phyloP scores from a whole-genome alignment of 768 basidiomycete species.

The Podaxis rugospora region DNA sequence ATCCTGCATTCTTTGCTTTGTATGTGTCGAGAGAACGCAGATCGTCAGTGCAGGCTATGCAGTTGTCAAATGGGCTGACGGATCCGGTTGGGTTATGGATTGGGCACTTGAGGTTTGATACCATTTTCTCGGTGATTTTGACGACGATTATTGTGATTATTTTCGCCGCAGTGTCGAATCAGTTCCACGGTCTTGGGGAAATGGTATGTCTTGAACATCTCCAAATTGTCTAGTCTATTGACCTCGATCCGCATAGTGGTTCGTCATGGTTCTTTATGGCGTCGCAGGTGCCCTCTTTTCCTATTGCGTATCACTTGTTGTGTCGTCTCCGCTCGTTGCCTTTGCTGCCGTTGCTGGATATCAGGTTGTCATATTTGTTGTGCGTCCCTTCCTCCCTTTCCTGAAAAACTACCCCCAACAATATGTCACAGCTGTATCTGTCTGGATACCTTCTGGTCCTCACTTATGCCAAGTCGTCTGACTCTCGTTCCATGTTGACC shows the following conservation, averaged over 20 bases:
- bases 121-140: conserved; percentile 51
- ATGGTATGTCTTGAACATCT: conserved; percentile 33
- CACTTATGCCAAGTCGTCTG: conserved; percentile 64
- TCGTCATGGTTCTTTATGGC: conserved; percentile 67
- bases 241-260: conserved; percentile 43
- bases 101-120: conserved; percentile 75
- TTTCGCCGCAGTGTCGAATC: conserved; percentile 50
- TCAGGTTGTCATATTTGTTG: conserved; percentile 68
- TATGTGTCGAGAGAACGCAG: conserved; percentile 74
- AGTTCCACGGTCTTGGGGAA: conserved; percentile 68
- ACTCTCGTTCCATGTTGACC: conserved; percentile 49
- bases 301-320: conserved; percentile 58
- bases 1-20: conserved; percentile 76
- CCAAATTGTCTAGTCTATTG: not conserved
- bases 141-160: conserved; percentile 63
- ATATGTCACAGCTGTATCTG: conserved; percentile 47
- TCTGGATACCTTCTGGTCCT: conserved; percentile 66
- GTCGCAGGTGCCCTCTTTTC: conserved; percentile 65
- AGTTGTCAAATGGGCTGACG: conserved; percentile 70
- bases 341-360: conserved; percentile 72
- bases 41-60: conserved; percentile 77
- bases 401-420: not conserved
- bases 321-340: conserved; percentile 63
- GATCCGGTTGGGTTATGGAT: conserved; percentile 72
- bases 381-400: conserved; percentile 30